Conservation (phyloP, 2,329 filamentous ascomycete species). For the Botrytis aclada region DNA sequence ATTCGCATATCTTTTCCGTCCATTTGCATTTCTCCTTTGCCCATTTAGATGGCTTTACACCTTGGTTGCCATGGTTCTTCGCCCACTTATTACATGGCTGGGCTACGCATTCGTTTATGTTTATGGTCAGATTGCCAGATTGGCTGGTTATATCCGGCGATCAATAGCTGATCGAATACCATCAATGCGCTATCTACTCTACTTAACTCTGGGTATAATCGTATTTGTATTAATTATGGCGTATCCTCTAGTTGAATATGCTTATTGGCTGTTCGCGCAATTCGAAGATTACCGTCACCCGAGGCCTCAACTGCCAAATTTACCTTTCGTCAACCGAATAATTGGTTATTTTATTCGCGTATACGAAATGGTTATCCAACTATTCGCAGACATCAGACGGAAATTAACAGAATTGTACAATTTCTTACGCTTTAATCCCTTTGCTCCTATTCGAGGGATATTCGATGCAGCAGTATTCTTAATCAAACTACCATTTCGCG, state of each 20-base stretch:
- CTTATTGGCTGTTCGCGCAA: not conserved
- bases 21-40: not conserved
- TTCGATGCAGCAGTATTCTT: not conserved
- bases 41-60: not conserved
- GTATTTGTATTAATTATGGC: not conserved
- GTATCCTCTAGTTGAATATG: not conserved
- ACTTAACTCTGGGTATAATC: not conserved
- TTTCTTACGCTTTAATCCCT: not conserved
- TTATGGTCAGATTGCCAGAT: not conserved
- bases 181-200: rapidly evolving
- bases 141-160: not conserved
- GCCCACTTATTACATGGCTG: not conserved
- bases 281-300: not conserved
- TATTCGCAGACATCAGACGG: not conserved
- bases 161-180: not conserved
- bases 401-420: not conserved
- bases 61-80: not conserved
- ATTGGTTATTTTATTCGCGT: not conserved
- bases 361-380: not conserved
- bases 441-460: not conserved
- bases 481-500: not conserved
- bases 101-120: not conserved
- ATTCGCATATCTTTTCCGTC: not conserved
- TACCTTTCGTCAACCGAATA: not conserved
- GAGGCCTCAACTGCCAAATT: not conserved